Evolutionary conservation across 1,284 basidiomycete species (phyloP).

Genomic region (Ustilago curta): DNA sequence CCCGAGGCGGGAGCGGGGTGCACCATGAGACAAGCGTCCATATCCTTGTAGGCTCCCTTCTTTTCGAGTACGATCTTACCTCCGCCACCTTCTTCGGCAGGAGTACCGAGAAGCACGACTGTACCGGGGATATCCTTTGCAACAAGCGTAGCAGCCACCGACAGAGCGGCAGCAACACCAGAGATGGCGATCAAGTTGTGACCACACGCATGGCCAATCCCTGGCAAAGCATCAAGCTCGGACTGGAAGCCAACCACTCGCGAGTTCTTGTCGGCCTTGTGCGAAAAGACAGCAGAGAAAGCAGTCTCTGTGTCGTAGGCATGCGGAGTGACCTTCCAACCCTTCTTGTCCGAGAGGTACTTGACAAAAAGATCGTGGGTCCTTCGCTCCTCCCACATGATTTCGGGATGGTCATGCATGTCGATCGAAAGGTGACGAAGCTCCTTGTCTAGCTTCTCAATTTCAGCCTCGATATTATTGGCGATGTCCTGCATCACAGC

Average conservation of each 20-base stretch:
- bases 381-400: slow-evolving; percentile 61
- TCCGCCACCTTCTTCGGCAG: slow-evolving; percentile 84
- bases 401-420: slow-evolving; percentile 68
- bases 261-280: slow-evolving; percentile 40
- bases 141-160: slow-evolving; percentile 76
- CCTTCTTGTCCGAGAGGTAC: slow-evolving; percentile 45
- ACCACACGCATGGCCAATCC: slow-evolving; percentile 78
- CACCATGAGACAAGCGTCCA: slow-evolving; percentile 82
- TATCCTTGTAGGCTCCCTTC: slow-evolving; percentile 78
- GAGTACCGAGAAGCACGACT: slow-evolving; percentile 84
- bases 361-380: slow-evolving; percentile 63
- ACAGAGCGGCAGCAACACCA: slow-evolving; percentile 81
- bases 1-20: slow-evolving; percentile 70
- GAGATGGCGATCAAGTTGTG: slow-evolving; percentile 85
- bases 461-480: slow-evolving; percentile 51
- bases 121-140: slow-evolving; percentile 78
- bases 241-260: slow-evolving; percentile 72
- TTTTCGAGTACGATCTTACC: slow-evolving; percentile 82
- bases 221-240: slow-evolving; percentile 75
- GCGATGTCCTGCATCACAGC: slow-evolving; percentile 29
- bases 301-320: slow-evolving; percentile 74
- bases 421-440: slow-evolving; percentile 68
- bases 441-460: slow-evolving; percentile 50
- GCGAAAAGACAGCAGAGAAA: slow-evolving; percentile 78
- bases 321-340: slow-evolving; percentile 64